Evolutionary conservation across 495 filamentous ascomycete species (phyloP), one percentile per base, ranked within the genome.

Genomic region (Friedmanniomyces endolithicus): DNA sequence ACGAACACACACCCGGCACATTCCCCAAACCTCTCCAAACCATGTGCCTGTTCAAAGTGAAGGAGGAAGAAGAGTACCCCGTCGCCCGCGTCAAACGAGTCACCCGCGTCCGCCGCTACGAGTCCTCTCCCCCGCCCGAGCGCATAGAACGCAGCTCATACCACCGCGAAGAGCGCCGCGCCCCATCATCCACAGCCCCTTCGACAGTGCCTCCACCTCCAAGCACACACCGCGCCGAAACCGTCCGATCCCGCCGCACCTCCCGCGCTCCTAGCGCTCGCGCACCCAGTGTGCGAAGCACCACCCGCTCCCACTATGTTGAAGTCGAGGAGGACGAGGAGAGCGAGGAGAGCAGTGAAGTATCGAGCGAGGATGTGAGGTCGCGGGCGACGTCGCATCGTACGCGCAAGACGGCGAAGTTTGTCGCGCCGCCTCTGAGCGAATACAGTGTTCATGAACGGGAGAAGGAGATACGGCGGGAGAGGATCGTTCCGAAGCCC

Each of bases 11-110:
- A 3, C 27, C 27, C n/a, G n/a, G n/a, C n/a, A n/a, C n/a, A n/a
- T n/a, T n/a, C n/a, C 27, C 9, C 19, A 3, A 27, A 25, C 11
- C 6, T 33, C 23, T n/a, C 37, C 17, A 12, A 24, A 40, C 23
- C 9, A 71, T 71, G 68, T 71, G 68, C 59, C 64, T 71, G 27
- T 29, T 71, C 58, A 68, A 66, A 49, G 63, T 68, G 31, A 56
- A 57, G 43, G 56, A 69, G 34, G 68, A 71, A 31, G 67, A 69
- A 52, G 62, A 66, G 23, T 60, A 65, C 55, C 37, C 59, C 11
- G 52, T 66, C 31, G 62, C 63, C 0, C 55, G 59, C 43, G 56
- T 64, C 46, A 56, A 56, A 46, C 50, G 47, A 7, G 48, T 52
- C 8, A 51, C 46, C 47, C 11, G 40, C 25, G 57, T 60, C 11